Evolutionary conservation across 768 basidiomycete species (phyloP).

Genomic region (Boletus sp.): DNA sequence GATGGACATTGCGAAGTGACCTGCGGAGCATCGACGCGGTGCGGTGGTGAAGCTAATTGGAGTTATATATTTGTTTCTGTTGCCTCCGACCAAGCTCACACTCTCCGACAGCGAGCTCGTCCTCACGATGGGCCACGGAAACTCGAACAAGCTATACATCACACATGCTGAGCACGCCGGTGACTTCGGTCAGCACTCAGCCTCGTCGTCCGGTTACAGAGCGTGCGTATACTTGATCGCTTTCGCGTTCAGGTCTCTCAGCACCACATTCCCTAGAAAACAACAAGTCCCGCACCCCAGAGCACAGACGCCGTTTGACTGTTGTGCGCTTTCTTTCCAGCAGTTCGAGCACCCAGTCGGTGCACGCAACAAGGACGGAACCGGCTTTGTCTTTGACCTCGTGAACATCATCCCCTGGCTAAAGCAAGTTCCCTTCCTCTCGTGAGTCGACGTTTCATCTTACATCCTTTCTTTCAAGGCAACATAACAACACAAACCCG

Average conservation of each 20-base stretch:
- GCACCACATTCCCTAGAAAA: slow-evolving; percentile 45
- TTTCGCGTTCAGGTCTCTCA: slow-evolving; percentile 6
- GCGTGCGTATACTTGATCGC: slow-evolving; percentile 43
- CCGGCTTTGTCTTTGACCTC: slow-evolving; percentile 81
- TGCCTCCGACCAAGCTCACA: slow-evolving; percentile 3
- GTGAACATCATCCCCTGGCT: slow-evolving; percentile 94
- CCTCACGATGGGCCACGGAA: slow-evolving; percentile 74
- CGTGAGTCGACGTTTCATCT: slow-evolving; percentile 7
- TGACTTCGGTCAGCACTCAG: slow-evolving; percentile 75
- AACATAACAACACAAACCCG: slow-evolving; percentile 79
- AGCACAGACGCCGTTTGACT: slow-evolving; percentile 80
- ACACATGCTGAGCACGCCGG: slow-evolving; percentile 88
- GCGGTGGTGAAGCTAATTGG: background rate
- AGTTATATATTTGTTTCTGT: slow-evolving; percentile 1
- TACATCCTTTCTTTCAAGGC: slow-evolving; percentile 42
- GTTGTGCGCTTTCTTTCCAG: slow-evolving; percentile 88
- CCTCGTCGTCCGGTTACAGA: slow-evolving; percentile 74
- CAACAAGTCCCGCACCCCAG: slow-evolving; percentile 64
- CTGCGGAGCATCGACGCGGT: slow-evolving; percentile 27
- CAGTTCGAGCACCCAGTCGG: slow-evolving; percentile 88
- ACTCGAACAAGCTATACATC: slow-evolving; percentile 82
- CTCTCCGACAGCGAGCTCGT: too few species aligned
- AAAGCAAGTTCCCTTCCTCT: slow-evolving; percentile 53
- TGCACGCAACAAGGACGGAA: slow-evolving; percentile 78
- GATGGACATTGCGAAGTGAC: slow-evolving; percentile 19